Conservation (phyloP, 2,329 filamentous ascomycete species). For the Fusarium sp. region DNA sequence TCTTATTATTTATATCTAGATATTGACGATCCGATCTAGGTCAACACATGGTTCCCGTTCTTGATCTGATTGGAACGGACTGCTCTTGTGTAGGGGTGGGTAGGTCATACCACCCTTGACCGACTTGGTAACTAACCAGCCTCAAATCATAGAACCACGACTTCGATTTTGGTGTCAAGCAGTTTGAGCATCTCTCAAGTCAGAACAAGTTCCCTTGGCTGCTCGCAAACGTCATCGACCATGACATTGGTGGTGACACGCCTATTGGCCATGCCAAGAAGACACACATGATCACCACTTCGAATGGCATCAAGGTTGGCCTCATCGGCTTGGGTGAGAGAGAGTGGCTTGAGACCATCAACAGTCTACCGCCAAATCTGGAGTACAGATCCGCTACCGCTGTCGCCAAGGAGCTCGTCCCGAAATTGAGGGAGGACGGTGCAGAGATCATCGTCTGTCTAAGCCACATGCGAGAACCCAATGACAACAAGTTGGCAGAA, state of each 20-base stretch:
- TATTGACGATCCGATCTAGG: constrained; percentile 51
- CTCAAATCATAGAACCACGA: constrained; percentile 76
- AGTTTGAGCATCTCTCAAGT: constrained; percentile 76
- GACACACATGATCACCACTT: constrained; percentile 79
- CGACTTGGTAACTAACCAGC: constrained; percentile 9
- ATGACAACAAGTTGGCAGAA: constrained; percentile 85
- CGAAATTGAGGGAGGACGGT: constrained; percentile 76
- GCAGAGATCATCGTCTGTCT: constrained; percentile 85
- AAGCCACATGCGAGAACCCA: constrained; percentile 87
- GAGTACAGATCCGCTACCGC: constrained; percentile 82
- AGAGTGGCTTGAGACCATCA: constrained; percentile 91
- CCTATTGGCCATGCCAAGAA: constrained; percentile 79
- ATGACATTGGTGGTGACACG: constrained; percentile 77
- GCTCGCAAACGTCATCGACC: constrained; percentile 87
- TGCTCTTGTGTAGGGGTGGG: constrained; percentile 84
- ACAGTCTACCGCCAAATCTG: constrained; percentile 81
- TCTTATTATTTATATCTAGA: not conserved
- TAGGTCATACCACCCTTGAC: constrained; percentile 39
- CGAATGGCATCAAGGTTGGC: constrained; percentile 86
- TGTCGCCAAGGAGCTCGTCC: constrained; percentile 79
- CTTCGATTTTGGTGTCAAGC: constrained; percentile 87
- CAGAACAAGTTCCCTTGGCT: constrained; percentile 91
- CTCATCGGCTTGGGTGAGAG: constrained; percentile 86
- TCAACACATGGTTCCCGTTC: constrained; percentile 85
- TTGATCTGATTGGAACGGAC: constrained; percentile 81